Conservation (phyloP, 768 basidiomycete species). For the Mycena filopes region DNA sequence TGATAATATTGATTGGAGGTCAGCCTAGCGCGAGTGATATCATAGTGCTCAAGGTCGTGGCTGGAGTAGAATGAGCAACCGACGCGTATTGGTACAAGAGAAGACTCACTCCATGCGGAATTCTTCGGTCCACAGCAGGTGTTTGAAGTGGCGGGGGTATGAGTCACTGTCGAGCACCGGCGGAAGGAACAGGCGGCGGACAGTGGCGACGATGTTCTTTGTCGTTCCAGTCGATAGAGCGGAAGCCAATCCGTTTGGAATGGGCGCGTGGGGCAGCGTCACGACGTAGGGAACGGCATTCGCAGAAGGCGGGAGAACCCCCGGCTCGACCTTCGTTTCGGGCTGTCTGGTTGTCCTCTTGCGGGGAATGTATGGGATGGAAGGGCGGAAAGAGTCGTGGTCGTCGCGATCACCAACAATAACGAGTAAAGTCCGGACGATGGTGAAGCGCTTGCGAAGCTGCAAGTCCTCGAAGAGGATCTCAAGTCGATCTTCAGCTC, state of each 20-base stretch:
- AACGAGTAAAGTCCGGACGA: slow-evolving; percentile 55
- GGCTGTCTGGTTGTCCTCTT: slow-evolving; percentile 44
- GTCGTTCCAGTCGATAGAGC: slow-evolving; percentile 44
- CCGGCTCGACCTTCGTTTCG: slow-evolving; percentile 51
- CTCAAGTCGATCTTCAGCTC: slow-evolving; percentile 65
- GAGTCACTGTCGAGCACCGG: slow-evolving; percentile 46
- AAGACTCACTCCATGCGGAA: slow-evolving; percentile 47
- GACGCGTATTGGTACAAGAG: background rate
- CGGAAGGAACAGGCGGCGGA: slow-evolving; percentile 55
- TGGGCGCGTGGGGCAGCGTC: slow-evolving; percentile 49
- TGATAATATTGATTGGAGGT: slow-evolving; percentile 44
- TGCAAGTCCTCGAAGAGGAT: slow-evolving; percentile 60
- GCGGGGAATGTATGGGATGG: slow-evolving; percentile 57
- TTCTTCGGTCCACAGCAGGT: slow-evolving; percentile 68
- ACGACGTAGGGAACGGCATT: slow-evolving; percentile 55
- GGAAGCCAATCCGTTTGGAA: slow-evolving; percentile 48
- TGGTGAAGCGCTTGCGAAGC: slow-evolving; percentile 57
- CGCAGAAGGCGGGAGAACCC: slow-evolving; percentile 52
- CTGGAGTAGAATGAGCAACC: slow-evolving; percentile 38
- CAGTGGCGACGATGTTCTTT: slow-evolving; percentile 41
- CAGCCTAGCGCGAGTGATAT: slow-evolving; percentile 49
- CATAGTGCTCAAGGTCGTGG: slow-evolving; percentile 51
- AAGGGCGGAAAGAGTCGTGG: slow-evolving; percentile 57
- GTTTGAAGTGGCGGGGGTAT: slow-evolving; percentile 60
- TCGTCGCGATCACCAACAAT: slow-evolving; percentile 59